Evolutionary conservation across 2,329 filamentous ascomycete genomes (phyloP).

Genomic region (Colletotrichum plurivorum): DNA sequence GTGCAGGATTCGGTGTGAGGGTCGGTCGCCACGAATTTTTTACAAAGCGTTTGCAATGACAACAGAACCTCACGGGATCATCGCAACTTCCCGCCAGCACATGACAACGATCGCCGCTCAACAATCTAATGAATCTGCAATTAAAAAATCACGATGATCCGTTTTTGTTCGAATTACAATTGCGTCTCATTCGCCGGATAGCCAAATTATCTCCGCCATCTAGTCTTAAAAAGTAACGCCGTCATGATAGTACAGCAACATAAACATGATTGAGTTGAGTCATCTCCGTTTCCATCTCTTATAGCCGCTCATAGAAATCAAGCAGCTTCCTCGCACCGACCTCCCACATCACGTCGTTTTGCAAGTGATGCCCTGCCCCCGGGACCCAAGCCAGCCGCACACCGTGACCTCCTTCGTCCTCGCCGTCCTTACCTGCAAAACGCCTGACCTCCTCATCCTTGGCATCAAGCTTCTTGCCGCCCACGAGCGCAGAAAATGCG

Average conservation of each 20-base stretch:
- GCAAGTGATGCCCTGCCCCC: constrained; percentile 65
- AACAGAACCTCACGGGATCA: background rate
- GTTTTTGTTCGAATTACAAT: no score
- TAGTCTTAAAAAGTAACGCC: no score
- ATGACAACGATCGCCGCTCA: no score
- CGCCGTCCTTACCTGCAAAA: constrained; percentile 42
- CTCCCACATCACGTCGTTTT: constrained; percentile 66
- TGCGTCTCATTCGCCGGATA: no score
- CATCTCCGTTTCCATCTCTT: background rate
- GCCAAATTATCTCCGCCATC: background rate
- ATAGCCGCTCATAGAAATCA: constrained; percentile 52
- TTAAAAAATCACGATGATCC: no score
- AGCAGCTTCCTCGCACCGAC: constrained; percentile 61
- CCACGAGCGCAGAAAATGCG: constrained; percentile 49
- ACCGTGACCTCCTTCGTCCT: constrained; percentile 50
- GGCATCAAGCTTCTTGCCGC: constrained; percentile 48
- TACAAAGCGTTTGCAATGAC: background rate
- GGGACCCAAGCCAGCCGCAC: constrained; percentile 59
- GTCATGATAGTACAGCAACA: no score
- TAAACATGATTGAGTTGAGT: background rate
- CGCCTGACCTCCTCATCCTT: constrained; percentile 30
- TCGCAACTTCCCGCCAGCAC: background rate
- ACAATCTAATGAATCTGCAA: no score
- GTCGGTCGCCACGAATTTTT: constrained; percentile 34
- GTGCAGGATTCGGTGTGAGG: constrained; percentile 25